Evolutionary conservation across 2,329 filamentous ascomycete species (phyloP).

Genomic region (Arthroderma sp.): DNA sequence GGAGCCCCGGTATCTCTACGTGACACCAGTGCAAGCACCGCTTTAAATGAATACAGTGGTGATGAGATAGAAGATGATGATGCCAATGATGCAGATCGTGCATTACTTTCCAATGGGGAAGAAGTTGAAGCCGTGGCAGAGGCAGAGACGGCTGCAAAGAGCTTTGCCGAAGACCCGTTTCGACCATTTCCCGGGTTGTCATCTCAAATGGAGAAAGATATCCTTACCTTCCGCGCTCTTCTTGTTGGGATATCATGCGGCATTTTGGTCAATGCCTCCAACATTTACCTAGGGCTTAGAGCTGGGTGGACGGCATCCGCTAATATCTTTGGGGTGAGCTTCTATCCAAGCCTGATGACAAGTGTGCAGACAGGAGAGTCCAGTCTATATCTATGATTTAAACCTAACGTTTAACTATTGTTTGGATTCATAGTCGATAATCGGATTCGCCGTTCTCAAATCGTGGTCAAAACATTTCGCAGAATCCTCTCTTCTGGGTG

Average conservation of each 20-base stretch:
- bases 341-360: not conserved
- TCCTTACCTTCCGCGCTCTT: slow-evolving; percentile 42
- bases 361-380: too few relatives aligned
- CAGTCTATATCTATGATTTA: not conserved
- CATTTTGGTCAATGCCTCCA: slow-evolving; percentile 48
- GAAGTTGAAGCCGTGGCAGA: slow-evolving; percentile 5
- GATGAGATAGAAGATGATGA: too few relatives aligned
- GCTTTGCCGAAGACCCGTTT: slow-evolving; percentile 5
- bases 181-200: not conserved
- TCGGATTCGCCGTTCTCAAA: slow-evolving; percentile 33
- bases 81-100: too few relatives aligned
- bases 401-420: not conserved
- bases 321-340: slow-evolving; percentile 9
- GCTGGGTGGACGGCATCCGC: slow-evolving; percentile 24
- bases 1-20: too few relatives aligned
- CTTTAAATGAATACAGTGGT: too few relatives aligned
- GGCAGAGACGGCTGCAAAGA: slow-evolving; percentile 1
- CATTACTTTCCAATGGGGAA: not conserved
- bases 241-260: slow-evolving; percentile 44
- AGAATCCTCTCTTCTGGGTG: slow-evolving; percentile 11
- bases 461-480: slow-evolving; percentile 26
- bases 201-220: not conserved
- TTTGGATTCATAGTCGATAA: slow-evolving; percentile 19
- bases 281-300: slow-evolving; percentile 47
- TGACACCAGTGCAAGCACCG: too few relatives aligned